A percentile compares a stretch with the other conserved stretches of the same genome.
Conservation (phyloP, 225 moss, liverwort and hornwort genomes). For the Rhytidiadelphus loreus region DNA sequence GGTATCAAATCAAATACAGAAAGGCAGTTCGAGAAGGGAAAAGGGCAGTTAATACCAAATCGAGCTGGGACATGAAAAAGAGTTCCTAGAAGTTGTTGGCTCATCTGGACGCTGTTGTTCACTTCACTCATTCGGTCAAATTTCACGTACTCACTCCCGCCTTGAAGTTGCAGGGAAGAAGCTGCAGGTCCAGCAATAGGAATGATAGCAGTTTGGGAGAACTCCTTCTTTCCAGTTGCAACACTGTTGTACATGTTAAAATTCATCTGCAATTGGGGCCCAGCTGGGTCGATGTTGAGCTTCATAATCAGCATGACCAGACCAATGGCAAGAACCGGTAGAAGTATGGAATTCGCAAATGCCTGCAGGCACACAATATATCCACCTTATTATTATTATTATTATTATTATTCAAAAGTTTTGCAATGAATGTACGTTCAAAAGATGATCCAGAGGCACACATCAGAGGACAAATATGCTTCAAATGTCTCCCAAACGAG, state of each 20-base stretch:
- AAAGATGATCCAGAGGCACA: neutral
- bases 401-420: neutral
- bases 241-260: slow-evolving; percentile 61
- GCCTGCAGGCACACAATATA: slow-evolving; percentile 29
- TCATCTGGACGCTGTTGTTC: slow-evolving; percentile 66
- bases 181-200: slow-evolving; percentile 51
- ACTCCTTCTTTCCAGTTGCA: slow-evolving; percentile 5
- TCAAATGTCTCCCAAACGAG: neutral
- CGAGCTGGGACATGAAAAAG: slow-evolving; percentile 40
- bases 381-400: neutral
- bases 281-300: slow-evolving; percentile 76
- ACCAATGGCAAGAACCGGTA: slow-evolving; percentile 71
- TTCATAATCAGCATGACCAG: slow-evolving; percentile 87
- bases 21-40: neutral
- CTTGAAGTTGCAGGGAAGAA: slow-evolving; percentile 9
- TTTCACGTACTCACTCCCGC: slow-evolving; percentile 30
- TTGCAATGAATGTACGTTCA: neutral
- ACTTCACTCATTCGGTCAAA: slow-evolving; percentile 29
- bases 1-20: neutral
- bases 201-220: slow-evolving; percentile 12
- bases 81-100: slow-evolving; percentile 51
- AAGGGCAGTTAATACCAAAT: slow-evolving; percentile 33
- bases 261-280: slow-evolving; percentile 47
- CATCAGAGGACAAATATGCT: neutral
- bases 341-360: slow-evolving; percentile 68